Evolutionary conservation across 2,329 filamentous ascomycete species (phyloP), one percentile per base, ranked within the genome.

Genomic region (Aspergillus brunneoviolaceus): DNA sequence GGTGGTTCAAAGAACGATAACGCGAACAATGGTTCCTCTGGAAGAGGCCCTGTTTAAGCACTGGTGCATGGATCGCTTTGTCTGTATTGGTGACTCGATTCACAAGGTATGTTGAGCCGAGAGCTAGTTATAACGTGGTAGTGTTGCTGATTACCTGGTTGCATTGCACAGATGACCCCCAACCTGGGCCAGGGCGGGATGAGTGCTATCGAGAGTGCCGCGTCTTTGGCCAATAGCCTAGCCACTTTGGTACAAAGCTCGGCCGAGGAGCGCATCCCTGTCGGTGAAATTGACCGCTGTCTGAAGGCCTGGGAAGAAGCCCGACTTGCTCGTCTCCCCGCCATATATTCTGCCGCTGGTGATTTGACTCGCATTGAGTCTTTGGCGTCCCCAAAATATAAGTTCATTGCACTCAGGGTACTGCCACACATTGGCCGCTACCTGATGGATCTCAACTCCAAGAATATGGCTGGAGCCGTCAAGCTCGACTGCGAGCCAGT

Each of bases 61-160:
- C 12, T 64, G 62, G 60, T 51, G 27, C 29, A n/a, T 23, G 4
- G 60, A 50, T 2, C 57, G 60, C 16, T 45, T 58, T 21, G 58
- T 58, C 11, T 57, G 49, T 27, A 58, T 64, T 5, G 60, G 62
- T 1, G 62, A 64, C 21, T 54, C 57, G 1, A 25, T 47, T 11
- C 60, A 64, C 53, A 64, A 62, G 31, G 61, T 63, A 60, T 5
- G 49, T 31, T 7, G 12, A 21, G 21, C n/a, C 23, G 23, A n/a
- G 12, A 25, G 5, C 11, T 27, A 25, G 5, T 3, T 27, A 27
- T 16, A 50, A 12, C 3, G 27, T 11, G 33, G 33, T 35, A 35
- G 33, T 35, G 23, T 31, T 5, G 12, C 49, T 50, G n/a, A 49
- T 25, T 16, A 4, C 23, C 6, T 25, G 11, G 21, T 50, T 29